Conservation (phyloP, 225 moss, liverwort and hornwort genomes). For the Lunularia cruciata region DNA sequence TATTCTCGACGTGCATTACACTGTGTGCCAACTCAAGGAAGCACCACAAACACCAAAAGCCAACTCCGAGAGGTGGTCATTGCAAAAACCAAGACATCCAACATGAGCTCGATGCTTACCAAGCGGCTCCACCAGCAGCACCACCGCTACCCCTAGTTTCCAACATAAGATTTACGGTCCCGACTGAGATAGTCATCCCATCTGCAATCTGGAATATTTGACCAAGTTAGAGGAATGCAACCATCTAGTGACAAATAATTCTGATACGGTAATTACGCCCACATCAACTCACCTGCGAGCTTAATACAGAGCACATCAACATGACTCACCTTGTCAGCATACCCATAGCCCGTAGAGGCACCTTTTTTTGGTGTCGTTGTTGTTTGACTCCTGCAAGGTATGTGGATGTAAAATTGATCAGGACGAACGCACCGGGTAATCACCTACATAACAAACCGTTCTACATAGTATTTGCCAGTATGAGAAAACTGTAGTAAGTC, state of each 20-base stretch:
- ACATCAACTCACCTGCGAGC: no score
- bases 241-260: background rate
- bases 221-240: conserved; percentile 24
- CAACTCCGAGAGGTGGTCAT: background rate
- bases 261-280: background rate
- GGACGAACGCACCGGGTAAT: no score
- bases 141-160: conserved; percentile 93
- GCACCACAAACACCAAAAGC: background rate
- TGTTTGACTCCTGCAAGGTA: conserved; percentile 56
- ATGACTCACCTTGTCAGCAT: conserved; percentile 82
- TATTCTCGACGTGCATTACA: background rate
- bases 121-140: conserved; percentile 76
- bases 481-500: no score
- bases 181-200: conserved; percentile 95
- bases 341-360: conserved; percentile 72
- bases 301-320: background rate
- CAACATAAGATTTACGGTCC: conserved; percentile 95
- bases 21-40: background rate
- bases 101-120: conserved; percentile 43
- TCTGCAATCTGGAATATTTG: conserved; percentile 79
- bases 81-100: background rate
- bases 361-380: conserved; percentile 46
- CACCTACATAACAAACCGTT: no score
- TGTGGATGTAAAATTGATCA: no score
- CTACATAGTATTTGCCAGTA: no score